These are phyloP conservation scores for Xylaria hypoxylon DNA, from an alignment of 2,329 filamentous ascomycete species.

Conservation along the genomic window DNA sequence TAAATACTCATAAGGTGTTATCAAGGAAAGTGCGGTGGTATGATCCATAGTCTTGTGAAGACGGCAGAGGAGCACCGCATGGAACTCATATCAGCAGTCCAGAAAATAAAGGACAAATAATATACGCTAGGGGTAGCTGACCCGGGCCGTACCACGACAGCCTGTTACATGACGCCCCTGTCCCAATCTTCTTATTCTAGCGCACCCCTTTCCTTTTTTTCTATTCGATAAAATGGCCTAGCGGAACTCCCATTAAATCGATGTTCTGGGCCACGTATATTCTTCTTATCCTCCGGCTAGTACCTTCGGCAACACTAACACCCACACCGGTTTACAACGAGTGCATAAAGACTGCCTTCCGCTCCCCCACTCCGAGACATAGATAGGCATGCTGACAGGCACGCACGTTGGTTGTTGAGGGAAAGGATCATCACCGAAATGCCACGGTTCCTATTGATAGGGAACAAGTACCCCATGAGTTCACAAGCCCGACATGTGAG, in stretches of 20 bases:
- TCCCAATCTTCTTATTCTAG: constrained; percentile 17
- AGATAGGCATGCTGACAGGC: constrained; percentile 10
- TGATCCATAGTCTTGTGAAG: neutral
- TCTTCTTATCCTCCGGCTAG: constrained; percentile 7
- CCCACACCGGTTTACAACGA: constrained; percentile 17
- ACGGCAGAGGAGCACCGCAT: constrained; percentile 4
- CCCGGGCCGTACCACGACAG: constrained; percentile 21
- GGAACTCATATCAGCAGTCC: constrained; percentile 4
- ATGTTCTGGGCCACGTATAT: neutral
- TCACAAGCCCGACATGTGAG: neutral
- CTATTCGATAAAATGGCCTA: constrained; percentile 9
- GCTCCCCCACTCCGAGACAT: constrained; percentile 17
- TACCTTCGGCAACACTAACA: constrained; percentile 2
- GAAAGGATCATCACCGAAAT: neutral
- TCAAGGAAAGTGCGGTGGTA: neutral
- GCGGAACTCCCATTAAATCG: constrained; percentile 2
- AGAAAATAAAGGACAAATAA: neutral
- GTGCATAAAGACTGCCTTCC: constrained; percentile 14
- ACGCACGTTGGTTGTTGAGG: neutral
- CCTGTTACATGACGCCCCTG: constrained; percentile 25
- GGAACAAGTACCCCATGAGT: constrained; percentile 1
- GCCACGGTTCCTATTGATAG: constrained; percentile 1
- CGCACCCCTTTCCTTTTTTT: constrained; percentile 3
- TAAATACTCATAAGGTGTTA: neutral
- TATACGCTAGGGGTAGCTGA: constrained; percentile 13